phyloP scores from a whole-genome alignment of 495 filamentous ascomycete species.

The Penicillium alfredii region DNA sequence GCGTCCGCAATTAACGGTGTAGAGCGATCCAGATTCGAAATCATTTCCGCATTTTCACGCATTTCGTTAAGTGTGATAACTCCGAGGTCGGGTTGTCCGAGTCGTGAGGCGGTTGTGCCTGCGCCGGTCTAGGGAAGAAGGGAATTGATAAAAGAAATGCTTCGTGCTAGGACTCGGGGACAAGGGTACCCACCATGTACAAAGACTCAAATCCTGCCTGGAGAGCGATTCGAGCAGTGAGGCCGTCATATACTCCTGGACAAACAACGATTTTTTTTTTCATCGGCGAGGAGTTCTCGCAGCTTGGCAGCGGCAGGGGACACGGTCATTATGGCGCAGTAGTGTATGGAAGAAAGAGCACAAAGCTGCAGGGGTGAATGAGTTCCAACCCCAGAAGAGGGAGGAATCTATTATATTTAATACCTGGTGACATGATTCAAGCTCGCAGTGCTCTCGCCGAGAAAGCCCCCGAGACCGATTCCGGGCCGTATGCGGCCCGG shows the following conservation, averaged over 20 bases:
- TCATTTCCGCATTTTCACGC: slow-evolving; percentile 14
- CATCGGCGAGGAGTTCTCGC: slow-evolving; percentile 8
- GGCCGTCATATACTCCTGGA: slow-evolving; percentile 58
- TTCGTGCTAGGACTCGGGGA: neutral
- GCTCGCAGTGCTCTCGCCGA: no score
- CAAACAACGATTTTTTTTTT: slow-evolving; percentile 31
- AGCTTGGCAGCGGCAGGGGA: slow-evolving; percentile 6
- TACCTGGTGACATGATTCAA: no score
- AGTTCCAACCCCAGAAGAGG: no score
- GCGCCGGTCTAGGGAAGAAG: slow-evolving; percentile 42
- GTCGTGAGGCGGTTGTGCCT: slow-evolving; percentile 50
- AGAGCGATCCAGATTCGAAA: slow-evolving; percentile 7
- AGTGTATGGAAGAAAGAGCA: neutral
- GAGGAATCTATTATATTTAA: neutral
- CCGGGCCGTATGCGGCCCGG: slow-evolving; percentile 7
- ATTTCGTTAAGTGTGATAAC: slow-evolving; percentile 30
- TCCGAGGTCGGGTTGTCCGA: slow-evolving; percentile 55
- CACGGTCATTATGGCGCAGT: neutral
- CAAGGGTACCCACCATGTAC: slow-evolving; percentile 41
- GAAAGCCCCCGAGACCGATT: slow-evolving; percentile 4
- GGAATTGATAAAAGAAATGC: neutral
- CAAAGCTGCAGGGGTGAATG: neutral
- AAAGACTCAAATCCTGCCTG: slow-evolving; percentile 46
- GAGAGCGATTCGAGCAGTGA: slow-evolving; percentile 54
- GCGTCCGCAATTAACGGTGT: slow-evolving; percentile 55